Percentiles rank a stretch among this genome's conserved stretches.
These are phyloP conservation scores for Halteria grandinella DNA, from an alignment of 73 alveolate species.

Conservation along the genomic window DNA sequence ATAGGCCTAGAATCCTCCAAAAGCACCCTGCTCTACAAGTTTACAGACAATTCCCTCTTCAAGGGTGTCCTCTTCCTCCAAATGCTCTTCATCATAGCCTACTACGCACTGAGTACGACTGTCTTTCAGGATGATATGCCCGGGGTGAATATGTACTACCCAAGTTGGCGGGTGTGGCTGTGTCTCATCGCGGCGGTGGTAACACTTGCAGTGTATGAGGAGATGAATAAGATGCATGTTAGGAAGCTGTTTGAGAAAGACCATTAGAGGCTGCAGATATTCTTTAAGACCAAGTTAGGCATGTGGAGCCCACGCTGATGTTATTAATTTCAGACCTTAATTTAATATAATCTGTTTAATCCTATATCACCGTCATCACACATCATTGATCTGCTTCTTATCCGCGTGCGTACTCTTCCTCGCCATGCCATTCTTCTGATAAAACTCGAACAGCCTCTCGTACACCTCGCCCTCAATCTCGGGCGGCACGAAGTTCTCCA, in stretches of 20 bases:
- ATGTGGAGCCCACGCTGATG: constrained; percentile 66
- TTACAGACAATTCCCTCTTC: constrained; percentile 19
- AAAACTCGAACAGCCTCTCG: constrained; percentile 34
- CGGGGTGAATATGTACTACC: neutral
- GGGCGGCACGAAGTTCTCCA: constrained; percentile 65
- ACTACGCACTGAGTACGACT: constrained; percentile 25
- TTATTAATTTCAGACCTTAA: neutral
- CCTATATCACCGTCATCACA: no score
- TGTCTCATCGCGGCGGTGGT: constrained; percentile 4
- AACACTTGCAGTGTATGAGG: constrained; percentile 34
- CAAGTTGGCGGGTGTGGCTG: constrained; percentile 40
- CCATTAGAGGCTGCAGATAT: constrained; percentile 55
- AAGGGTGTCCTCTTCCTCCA: neutral
- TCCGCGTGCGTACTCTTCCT: neutral
- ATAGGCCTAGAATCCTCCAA: constrained; percentile 33
- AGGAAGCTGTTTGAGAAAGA: constrained; percentile 45
- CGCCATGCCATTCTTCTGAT: neutral
- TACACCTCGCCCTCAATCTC: constrained; percentile 69
- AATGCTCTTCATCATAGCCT: constrained; percentile 2
- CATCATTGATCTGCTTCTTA: neutral
- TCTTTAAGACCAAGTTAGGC: constrained; percentile 64
- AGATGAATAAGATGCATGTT: constrained; percentile 23
- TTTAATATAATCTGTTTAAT: neutral
- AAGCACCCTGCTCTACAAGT: constrained; percentile 1
- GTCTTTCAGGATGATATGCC: constrained; percentile 1